Evolutionary conservation across 352 stramenopile genomes (phyloP).

Genomic region (Sclerospora graminicola): DNA sequence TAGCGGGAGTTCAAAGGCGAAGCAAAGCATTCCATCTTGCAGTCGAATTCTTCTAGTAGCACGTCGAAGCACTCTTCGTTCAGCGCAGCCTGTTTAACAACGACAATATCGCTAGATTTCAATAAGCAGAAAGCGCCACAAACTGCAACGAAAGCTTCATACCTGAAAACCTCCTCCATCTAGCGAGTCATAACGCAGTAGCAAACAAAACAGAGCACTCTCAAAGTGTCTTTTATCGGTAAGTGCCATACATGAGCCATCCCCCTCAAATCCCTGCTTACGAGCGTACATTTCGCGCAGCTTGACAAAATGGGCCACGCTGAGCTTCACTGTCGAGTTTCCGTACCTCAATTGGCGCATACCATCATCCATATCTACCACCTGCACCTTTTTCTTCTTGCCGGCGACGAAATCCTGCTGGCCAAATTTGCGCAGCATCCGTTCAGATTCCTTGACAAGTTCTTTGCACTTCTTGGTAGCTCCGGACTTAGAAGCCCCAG

Average conservation of each 20-base stretch:
- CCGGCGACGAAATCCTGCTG: slow-evolving; percentile 32
- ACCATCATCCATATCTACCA: slow-evolving; percentile 20
- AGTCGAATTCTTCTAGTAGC: slow-evolving; percentile 85
- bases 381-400: slow-evolving; percentile 42
- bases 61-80: slow-evolving; percentile 90
- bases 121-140: neutral
- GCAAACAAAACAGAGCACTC: slow-evolving; percentile 75
- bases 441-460: slow-evolving; percentile 41
- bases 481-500: slow-evolving; percentile 45
- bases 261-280: slow-evolving; percentile 15
- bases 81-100: slow-evolving; percentile 44
- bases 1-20: slow-evolving; percentile 92
- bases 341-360: slow-evolving; percentile 54
- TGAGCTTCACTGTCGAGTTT: slow-evolving; percentile 68
- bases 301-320: slow-evolving; percentile 77
- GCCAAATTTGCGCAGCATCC: slow-evolving; percentile 37
- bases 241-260: slow-evolving; percentile 10
- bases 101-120: neutral
- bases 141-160: neutral
- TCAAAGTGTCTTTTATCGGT: slow-evolving; percentile 42
- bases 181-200: slow-evolving; percentile 89
- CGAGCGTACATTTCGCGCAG: slow-evolving; percentile 72
- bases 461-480: slow-evolving; percentile 60
- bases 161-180: slow-evolving; percentile 90
- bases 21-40: slow-evolving; percentile 90